Percentiles rank a stretch among this genome's conserved stretches.
Evolutionary conservation across 805 yeast genomes (phyloP).

Genomic region (Myxozyma neglecta): DNA sequence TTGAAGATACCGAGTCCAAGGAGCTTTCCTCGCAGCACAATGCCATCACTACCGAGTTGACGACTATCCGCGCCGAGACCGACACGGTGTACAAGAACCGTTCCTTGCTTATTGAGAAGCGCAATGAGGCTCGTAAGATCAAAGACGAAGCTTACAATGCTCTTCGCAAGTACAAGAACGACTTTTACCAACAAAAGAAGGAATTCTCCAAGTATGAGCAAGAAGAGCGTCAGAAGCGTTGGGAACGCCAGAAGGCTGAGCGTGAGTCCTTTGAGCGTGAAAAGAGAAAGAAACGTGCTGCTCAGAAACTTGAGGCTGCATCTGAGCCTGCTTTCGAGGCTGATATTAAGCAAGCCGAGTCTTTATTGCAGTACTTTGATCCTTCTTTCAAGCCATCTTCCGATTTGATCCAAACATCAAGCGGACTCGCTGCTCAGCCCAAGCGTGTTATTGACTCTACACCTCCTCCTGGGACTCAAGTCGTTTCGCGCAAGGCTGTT

Average conservation of each 20-base stretch:
- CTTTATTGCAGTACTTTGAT: constrained; percentile 71
- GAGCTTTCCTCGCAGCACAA: constrained; percentile 71
- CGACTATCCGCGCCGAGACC: constrained; percentile 59
- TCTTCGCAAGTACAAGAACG: constrained; percentile 62
- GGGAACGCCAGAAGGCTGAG: constrained; percentile 54
- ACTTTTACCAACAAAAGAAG: constrained; percentile 73
- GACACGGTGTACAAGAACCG: constrained; percentile 67
- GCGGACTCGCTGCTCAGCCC: constrained; percentile 31
- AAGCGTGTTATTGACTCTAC: constrained; percentile 32
- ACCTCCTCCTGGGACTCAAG: constrained; percentile 46
- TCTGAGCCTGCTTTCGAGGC: constrained; percentile 75
- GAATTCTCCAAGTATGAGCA: constrained; percentile 66
- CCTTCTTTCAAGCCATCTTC: constrained; percentile 62
- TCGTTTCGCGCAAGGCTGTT: constrained; percentile 64
- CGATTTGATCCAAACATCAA: constrained; percentile 10
- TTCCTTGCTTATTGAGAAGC: constrained; percentile 60
- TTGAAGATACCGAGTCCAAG: constrained; percentile 56
- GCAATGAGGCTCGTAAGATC: constrained; percentile 64
- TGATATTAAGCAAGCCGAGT: constrained; percentile 76
- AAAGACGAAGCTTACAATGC: constrained; percentile 67
- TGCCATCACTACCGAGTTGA: constrained; percentile 64
- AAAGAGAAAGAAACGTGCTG: constrained; percentile 60
- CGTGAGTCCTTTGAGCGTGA: constrained; percentile 47
- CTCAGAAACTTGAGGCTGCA: constrained; percentile 70
- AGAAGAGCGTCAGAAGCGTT: constrained; percentile 63